Evolutionary conservation across 345 rosid species (phyloP).

Genomic region (Conringia planisiliqua): DNA sequence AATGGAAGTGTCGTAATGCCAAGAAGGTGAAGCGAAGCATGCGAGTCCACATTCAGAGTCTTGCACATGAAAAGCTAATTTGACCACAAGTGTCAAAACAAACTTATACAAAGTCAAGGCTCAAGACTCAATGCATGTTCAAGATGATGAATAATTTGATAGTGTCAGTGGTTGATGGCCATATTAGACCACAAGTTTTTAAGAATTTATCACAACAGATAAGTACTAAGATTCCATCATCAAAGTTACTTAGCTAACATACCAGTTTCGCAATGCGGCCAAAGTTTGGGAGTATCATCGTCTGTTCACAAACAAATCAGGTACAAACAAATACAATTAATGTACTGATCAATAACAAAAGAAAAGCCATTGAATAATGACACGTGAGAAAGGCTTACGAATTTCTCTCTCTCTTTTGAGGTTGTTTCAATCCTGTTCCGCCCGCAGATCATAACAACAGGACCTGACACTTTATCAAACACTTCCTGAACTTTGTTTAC

Average conservation of each 20-base stretch:
- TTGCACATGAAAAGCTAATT: background rate
- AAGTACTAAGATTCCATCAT: background rate
- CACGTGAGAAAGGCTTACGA: slow-evolving; percentile 54
- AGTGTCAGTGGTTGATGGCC: background rate
- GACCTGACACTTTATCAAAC: slow-evolving; percentile 76
- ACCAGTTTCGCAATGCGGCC: slow-evolving; percentile 91
- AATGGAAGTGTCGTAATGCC: background rate
- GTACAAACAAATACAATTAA: background rate
- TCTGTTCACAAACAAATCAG: slow-evolving; percentile 46
- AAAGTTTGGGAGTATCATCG: slow-evolving; percentile 89
- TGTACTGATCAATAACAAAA: background rate
- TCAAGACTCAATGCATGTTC: background rate
- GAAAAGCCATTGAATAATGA: slow-evolving; percentile 8
- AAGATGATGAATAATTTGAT: background rate
- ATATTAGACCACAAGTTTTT: background rate
- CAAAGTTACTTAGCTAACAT: slow-evolving; percentile 25
- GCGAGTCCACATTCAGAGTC: background rate
- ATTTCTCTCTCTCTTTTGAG: slow-evolving; percentile 76
- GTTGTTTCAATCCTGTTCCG: slow-evolving; percentile 74
- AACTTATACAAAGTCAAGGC: background rate
- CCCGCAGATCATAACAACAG: slow-evolving; percentile 88
- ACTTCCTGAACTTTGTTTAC: slow-evolving; percentile 64
- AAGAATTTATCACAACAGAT: background rate
- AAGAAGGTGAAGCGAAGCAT: background rate
- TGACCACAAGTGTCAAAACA: background rate